Base-by-base conservation (phyloP, 202 grass and related monocot genomes). In the Zizania palustris region DNA sequence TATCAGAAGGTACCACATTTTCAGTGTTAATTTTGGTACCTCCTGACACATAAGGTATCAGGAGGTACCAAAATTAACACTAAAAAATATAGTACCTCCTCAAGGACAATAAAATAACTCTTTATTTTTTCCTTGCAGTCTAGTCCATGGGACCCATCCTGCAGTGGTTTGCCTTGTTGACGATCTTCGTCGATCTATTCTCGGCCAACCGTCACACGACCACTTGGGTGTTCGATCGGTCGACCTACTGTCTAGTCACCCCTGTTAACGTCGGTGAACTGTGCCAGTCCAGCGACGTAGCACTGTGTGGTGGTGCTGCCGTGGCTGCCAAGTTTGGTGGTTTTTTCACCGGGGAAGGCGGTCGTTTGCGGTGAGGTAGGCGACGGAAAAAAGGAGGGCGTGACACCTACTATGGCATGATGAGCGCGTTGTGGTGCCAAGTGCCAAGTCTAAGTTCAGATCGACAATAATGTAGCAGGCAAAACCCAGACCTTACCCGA, bases 241-340 rank as follows among this genome's bases (percentile, higher is more conserved):
- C 49, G 5, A 13, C 1, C 45, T 64, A 28, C 28, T 28, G 1
- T 28, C 28, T 2, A 28, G 28, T 2, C 36, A 50, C 2, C 15
- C 4, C 16, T 0, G 5, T 70, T 65, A 13, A 18, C 51, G 4
- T 68, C 80, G 51, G 71, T n/a, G 18, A 5, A 56, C 71, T 75
- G 34, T 75, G 18, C 10, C 15, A 41, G 14, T 42, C n/a, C 28
- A 48, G 41, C 21, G 7, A 22, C 20, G 18, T 7, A 19, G 16
- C 50, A 54, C 50, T 54, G 57, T 33, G 12, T 8, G 63, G 75
- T 62, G 53, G 39, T 50, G 51, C 37, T 41, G 75, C 15, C 67
- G 49, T 34, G 42, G 14, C 28, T 44, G 20, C 12, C 38, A 44
- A 43, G 59, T 38, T 33, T 34, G 28, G 28, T 28, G 34, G 8